phyloP scores from a whole-genome alignment of 257 asterid species.

The Buddleja alternifolia region DNA sequence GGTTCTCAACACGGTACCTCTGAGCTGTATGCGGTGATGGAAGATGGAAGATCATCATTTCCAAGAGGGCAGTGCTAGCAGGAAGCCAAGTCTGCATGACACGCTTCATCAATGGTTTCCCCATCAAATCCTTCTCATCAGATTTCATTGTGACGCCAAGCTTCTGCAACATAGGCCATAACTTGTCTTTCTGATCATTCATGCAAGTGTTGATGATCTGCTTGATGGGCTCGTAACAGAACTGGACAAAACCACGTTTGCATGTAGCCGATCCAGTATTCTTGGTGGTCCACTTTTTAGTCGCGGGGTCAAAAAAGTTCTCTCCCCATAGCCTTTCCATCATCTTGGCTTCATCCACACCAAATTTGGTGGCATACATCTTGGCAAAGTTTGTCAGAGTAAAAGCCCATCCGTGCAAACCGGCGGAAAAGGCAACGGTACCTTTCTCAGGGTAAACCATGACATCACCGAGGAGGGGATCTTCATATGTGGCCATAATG shows the following conservation, averaged over 20 bases:
- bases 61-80: conserved; percentile 51
- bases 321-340: conserved; percentile 71
- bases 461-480: conserved; percentile 50
- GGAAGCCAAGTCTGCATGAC: conserved; percentile 66
- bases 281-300: conserved; percentile 59
- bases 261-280: conserved; percentile 48
- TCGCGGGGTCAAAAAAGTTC: conserved; percentile 58
- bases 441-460: conserved; percentile 54
- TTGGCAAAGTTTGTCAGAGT: conserved; percentile 51
- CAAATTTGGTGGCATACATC: conserved; percentile 56
- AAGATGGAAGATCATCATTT: conserved; percentile 65
- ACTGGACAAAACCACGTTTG: conserved; percentile 60
- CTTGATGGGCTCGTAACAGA: conserved; percentile 57
- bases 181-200: conserved; percentile 50
- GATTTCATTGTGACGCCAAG: conserved; percentile 47
- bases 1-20: conserved; percentile 55
- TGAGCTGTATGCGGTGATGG: conserved; percentile 58
- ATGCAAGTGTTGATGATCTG: conserved; percentile 50
- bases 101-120: conserved; percentile 60
- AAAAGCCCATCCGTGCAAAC: conserved; percentile 49
- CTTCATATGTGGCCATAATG: conserved; percentile 57
- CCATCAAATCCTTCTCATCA: conserved; percentile 57
- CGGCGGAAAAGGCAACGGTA: conserved; percentile 49
- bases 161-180: conserved; percentile 60
- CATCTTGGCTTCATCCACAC: conserved; percentile 55